Conservation (phyloP, 176 grass and related monocot species). For the Ampelocalamus luodianensis region DNA sequence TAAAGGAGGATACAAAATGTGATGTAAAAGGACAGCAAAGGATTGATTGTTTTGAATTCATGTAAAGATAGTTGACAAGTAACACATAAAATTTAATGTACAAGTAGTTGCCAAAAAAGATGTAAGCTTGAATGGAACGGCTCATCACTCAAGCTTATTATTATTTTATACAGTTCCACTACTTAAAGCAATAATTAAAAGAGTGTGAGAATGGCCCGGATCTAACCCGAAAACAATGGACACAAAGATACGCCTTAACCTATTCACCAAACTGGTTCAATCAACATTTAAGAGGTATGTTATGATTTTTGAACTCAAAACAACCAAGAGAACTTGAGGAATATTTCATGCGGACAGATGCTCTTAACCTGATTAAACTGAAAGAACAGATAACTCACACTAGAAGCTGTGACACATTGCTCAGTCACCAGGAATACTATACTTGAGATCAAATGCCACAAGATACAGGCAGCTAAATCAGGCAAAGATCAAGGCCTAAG, state of each 20-base stretch:
- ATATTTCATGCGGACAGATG: not conserved
- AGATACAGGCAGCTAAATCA: constrained; percentile 9
- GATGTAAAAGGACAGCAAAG: not conserved
- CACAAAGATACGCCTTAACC: not conserved
- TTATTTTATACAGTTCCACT: not conserved
- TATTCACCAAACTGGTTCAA: not conserved
- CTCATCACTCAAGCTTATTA: not conserved
- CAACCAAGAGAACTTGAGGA: not conserved
- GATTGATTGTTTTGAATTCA: not conserved
- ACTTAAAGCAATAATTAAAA: not conserved
- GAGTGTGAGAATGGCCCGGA: not conserved
- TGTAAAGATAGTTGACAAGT: not conserved
- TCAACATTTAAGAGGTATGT: not conserved
- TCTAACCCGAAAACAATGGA: not conserved
- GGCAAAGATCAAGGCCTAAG: not conserved
- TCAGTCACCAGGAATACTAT: not conserved
- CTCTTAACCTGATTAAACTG: not conserved
- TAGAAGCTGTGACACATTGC: not conserved
- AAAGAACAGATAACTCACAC: not conserved
- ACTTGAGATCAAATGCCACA: not conserved
- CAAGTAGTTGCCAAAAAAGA: not conserved
- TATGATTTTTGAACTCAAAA: not conserved
- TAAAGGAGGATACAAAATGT: not conserved
- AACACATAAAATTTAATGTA: not conserved
- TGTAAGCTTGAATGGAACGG: not conserved